Percentiles rank a stretch among this genome's conserved stretches.
These are phyloP conservation scores for Anthracocystis panici-leucophaei DNA, from an alignment of 1,284 basidiomycete genomes.

Conservation along the genomic window DNA sequence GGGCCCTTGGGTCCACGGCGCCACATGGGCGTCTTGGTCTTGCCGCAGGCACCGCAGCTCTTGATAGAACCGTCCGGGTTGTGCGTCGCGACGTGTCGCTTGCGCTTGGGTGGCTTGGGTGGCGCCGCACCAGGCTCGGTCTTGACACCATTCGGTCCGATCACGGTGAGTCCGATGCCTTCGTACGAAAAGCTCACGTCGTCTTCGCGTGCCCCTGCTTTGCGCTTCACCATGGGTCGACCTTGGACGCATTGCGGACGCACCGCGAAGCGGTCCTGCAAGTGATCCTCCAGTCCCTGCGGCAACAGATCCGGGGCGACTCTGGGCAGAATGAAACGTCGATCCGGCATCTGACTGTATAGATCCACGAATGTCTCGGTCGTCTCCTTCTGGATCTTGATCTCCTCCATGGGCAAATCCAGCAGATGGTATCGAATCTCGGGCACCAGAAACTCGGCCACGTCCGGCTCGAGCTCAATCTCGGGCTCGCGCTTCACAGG, in stretches of 20 bases:
- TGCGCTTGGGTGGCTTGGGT: conserved; percentile 59
- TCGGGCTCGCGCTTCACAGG: conserved; percentile 52
- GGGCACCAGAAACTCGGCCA: conserved; percentile 54
- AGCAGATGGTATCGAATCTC: conserved; percentile 53
- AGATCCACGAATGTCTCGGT: conserved; percentile 48
- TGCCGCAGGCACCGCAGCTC: conserved; percentile 66
- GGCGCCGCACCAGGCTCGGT: conserved; percentile 32
- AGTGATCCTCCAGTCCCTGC: conserved; percentile 59
- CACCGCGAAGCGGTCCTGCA: conserved; percentile 61
- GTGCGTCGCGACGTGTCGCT: conserved; percentile 67
- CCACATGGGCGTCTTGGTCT: conserved; percentile 68
- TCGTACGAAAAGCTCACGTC: conserved; percentile 44
- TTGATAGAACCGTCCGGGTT: conserved; percentile 67
- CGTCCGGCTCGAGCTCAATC: conserved; percentile 53
- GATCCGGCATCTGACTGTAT: conserved; percentile 46
- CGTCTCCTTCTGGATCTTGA: conserved; percentile 54
- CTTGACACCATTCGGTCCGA: conserved; percentile 44
- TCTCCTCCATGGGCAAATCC: conserved; percentile 52
- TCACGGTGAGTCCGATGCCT: conserved; percentile 37
- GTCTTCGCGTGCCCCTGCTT: conserved; percentile 52
- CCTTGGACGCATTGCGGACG: conserved; percentile 49
- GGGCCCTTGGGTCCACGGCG: conserved; percentile 64
- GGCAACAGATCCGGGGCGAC: conserved; percentile 40
- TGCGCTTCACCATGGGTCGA: conserved; percentile 63
- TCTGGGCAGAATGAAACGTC: conserved; percentile 34